Conservation (phyloP, 2,329 filamentous ascomycete species). For the Nothophoma quercina region DNA sequence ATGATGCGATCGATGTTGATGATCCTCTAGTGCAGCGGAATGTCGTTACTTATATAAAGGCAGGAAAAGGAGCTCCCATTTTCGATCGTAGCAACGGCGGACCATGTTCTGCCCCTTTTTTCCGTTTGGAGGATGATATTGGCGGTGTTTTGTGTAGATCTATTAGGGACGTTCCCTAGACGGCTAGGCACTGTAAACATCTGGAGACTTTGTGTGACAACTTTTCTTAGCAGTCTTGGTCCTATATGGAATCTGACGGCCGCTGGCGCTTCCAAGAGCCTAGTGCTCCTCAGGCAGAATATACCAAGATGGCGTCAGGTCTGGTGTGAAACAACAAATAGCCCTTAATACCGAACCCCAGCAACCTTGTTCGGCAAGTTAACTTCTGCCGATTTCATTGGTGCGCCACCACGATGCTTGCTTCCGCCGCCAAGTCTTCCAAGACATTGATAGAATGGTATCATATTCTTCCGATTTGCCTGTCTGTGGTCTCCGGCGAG, state of each 20-base stretch:
- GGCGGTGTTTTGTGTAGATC: constrained; percentile 7
- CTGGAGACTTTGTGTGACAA: background rate
- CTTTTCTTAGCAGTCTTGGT: constrained; percentile 14
- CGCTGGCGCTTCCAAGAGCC: background rate
- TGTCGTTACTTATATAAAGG: constrained; percentile 6
- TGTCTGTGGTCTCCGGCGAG: background rate
- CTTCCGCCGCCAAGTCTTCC: constrained; percentile 13
- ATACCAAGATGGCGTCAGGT: constrained; percentile 3
- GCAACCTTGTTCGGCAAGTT: background rate
- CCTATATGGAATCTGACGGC: background rate
- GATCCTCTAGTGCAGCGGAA: background rate
- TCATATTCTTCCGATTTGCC: constrained; percentile 1
- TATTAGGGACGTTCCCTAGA: background rate
- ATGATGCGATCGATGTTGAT: background rate
- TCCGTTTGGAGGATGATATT: constrained; percentile 15
- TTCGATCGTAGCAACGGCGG: background rate
- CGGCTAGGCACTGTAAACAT: constrained; percentile 1
- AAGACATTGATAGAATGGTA: constrained; percentile 11
- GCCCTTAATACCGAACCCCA: constrained; percentile 9
- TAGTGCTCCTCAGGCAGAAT: background rate
- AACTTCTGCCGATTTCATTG: constrained; percentile 5
- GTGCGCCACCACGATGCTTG: constrained; percentile 12
- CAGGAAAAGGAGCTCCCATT: background rate
- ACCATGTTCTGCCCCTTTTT: background rate
- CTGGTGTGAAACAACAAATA: constrained; percentile 10